Percentiles rank a stretch among this genome's conserved stretches.
Evolutionary conservation across 1,139 yeast species (phyloP).

Genomic region (Scheffersomyces illinoinensis): DNA sequence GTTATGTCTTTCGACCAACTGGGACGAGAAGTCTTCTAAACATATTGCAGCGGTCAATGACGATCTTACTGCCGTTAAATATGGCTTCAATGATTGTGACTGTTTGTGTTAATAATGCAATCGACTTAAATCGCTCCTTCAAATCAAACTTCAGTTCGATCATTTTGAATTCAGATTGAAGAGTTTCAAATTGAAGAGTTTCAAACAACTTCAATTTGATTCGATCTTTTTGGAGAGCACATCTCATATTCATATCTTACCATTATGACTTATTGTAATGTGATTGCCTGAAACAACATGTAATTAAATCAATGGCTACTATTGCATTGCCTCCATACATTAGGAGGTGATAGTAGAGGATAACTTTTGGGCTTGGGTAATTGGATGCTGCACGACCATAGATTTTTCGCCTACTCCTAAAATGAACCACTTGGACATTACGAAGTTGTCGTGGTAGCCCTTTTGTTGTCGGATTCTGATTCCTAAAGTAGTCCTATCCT

Average conservation of each 20-base stretch:
- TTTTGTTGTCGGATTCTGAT: too few species aligned
- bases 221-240: neutral
- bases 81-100: conserved; percentile 96
- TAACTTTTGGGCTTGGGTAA: neutral
- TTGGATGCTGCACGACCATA: neutral
- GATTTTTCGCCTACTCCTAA: too few species aligned
- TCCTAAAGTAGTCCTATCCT: too few species aligned
- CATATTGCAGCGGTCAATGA: conserved; percentile 96
- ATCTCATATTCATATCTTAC: neutral
- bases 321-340: neutral
- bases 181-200: neutral
- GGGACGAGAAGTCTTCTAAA: conserved; percentile 91
- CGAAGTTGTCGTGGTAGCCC: neutral
- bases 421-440: neutral
- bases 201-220: neutral
- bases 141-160: neutral
- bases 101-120: conserved; percentile 7
- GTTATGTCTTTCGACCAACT: conserved; percentile 94
- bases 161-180: neutral
- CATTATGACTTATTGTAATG: neutral
- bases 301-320: neutral
- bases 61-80: conserved; percentile 88
- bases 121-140: neutral
- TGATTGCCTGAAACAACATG: neutral
- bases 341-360: neutral